Conservation (phyloP, 441 rosid genomes). For the Euphorbia schlechtendalii region DNA sequence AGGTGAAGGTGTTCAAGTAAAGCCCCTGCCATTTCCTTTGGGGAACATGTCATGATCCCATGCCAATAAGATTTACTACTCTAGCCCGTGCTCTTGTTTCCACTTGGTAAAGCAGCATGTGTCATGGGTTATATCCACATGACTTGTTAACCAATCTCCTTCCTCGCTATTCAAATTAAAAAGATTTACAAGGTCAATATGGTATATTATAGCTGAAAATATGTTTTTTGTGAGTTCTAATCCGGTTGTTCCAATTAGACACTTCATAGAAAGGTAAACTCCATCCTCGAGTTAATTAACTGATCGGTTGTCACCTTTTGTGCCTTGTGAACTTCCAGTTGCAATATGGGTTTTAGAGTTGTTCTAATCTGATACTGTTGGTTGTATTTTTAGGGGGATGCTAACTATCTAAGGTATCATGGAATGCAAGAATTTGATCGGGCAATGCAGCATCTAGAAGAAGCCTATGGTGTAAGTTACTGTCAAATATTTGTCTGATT, state of each 20-base stretch:
- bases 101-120: not conserved
- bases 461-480: conserved; percentile 61
- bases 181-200: not conserved
- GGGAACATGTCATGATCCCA: not conserved
- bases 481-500: not conserved
- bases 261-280: too few relatives aligned
- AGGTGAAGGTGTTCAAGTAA: not conserved
- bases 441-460: conserved; percentile 94
- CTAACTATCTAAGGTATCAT: conserved; percentile 63
- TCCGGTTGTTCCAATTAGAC: too few relatives aligned
- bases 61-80: not conserved
- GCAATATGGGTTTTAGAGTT: not conserved
- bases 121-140: not conserved
- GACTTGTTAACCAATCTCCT: not conserved
- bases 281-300: too few relatives aligned
- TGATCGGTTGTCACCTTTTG: not conserved
- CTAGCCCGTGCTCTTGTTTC: not conserved
- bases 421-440: conserved; percentile 95
- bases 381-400: conserved; percentile 56
- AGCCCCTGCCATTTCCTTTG: not conserved
- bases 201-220: not conserved
- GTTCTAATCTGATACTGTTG: conserved; percentile 8
- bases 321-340: not conserved
- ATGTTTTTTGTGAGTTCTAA: not conserved
- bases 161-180: not conserved